These are phyloP conservation scores for Neurospora sp. DNA, from an alignment of 495 filamentous ascomycete genomes.

Conservation along the genomic window DNA sequence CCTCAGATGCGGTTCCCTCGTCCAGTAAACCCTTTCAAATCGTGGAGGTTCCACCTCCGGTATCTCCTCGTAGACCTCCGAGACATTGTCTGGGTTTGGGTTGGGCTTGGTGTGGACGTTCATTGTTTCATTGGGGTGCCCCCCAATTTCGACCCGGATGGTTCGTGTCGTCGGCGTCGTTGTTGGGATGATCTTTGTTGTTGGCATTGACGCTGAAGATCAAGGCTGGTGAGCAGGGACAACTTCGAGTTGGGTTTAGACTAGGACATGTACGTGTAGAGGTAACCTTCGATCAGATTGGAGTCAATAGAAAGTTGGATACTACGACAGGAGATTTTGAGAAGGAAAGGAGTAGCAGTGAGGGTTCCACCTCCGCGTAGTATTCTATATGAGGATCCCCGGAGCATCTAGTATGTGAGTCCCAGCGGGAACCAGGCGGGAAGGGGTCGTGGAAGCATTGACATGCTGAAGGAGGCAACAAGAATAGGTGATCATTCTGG, in stretches of 20 bases:
- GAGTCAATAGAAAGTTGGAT: not conserved
- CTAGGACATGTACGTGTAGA: not conserved
- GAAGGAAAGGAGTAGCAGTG: not conserved
- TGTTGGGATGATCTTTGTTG: not conserved
- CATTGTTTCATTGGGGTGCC: not conserved
- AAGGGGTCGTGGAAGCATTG: not conserved
- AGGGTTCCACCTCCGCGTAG: not conserved
- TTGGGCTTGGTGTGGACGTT: not conserved
- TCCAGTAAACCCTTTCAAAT: slow-evolving; percentile 52
- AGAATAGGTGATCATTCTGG: not conserved
- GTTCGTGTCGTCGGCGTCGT: not conserved
- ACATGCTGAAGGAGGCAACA: not conserved
- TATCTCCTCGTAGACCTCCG: slow-evolving; percentile 28
- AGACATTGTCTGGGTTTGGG: slow-evolving; percentile 5
- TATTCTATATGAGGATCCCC: not conserved
- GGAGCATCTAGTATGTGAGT: not conserved
- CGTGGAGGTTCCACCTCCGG: slow-evolving; percentile 37
- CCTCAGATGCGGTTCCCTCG: slow-evolving; percentile 45
- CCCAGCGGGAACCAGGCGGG: not conserved
- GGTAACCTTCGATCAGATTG: not conserved
- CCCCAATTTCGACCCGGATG: not conserved
- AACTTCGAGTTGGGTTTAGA: not conserved
- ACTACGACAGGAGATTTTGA: not conserved
- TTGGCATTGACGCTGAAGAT: not conserved
- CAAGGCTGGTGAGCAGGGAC: not conserved